Conservation (phyloP, 2,329 filamentous ascomycete species). For the Hypocrella siamensis region DNA sequence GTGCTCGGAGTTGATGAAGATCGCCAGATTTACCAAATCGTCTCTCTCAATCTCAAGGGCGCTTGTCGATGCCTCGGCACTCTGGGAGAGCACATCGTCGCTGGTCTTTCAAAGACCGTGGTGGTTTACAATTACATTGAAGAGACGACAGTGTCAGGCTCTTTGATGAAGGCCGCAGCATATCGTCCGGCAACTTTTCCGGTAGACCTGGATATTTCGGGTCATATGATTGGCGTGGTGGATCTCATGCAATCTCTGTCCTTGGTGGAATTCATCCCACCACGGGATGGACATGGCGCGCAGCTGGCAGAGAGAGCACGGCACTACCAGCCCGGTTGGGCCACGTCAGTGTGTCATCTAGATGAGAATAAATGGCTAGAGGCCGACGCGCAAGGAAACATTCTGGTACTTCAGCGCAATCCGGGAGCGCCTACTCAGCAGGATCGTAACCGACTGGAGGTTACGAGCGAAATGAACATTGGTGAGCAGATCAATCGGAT, state of each 20-base stretch:
- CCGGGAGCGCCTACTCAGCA: slow-evolving; percentile 55
- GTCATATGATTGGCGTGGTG: slow-evolving; percentile 63
- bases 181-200: slow-evolving; percentile 77
- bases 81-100: slow-evolving; percentile 63
- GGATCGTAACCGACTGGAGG: slow-evolving; percentile 53
- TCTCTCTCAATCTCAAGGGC: slow-evolving; percentile 56
- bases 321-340: slow-evolving; percentile 71
- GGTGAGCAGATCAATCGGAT: slow-evolving; percentile 93
- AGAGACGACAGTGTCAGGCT: slow-evolving; percentile 36
- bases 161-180: slow-evolving; percentile 54
- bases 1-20: slow-evolving; percentile 70
- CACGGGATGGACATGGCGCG: slow-evolving; percentile 39
- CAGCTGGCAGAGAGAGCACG: slow-evolving; percentile 59
- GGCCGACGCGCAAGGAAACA: slow-evolving; percentile 74
- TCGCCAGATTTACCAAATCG: slow-evolving; percentile 56
- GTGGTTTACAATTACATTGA: slow-evolving; percentile 40
- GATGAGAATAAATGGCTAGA: slow-evolving; percentile 64
- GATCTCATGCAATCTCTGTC: slow-evolving; percentile 91
- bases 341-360: slow-evolving; percentile 60
- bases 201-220: slow-evolving; percentile 61
- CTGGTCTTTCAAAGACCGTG: slow-evolving; percentile 79
- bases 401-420: slow-evolving; percentile 67
- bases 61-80: slow-evolving; percentile 67
- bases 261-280: slow-evolving; percentile 54
- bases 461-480: slow-evolving; percentile 68